Conservation (phyloP, 2,329 filamentous ascomycete genomes). For the Leptographium flavum region DNA sequence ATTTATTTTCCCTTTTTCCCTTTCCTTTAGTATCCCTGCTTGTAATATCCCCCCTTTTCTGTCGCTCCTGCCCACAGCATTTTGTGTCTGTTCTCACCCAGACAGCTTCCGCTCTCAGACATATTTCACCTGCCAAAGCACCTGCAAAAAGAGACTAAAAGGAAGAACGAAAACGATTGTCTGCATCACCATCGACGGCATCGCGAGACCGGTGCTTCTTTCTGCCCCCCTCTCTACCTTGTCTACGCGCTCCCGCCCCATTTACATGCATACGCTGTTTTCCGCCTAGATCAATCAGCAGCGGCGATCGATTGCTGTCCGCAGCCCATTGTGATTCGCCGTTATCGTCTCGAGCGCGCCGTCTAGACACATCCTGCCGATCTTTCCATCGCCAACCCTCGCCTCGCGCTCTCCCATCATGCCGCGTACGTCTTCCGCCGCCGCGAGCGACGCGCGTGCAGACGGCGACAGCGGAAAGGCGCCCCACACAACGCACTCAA, state of each 20-base stretch:
- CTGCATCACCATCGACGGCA: no score
- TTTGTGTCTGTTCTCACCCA: no score
- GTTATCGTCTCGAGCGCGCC: no score
- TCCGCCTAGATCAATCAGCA: background rate
- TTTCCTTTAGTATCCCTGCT: background rate
- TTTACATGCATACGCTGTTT: background rate
- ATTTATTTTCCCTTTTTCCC: background rate
- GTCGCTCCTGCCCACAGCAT: background rate
- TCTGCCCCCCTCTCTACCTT: no score
- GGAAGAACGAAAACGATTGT: no score
- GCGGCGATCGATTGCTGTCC: background rate
- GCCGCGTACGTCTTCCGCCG: conserved; percentile 6
- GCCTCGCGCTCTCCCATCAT: conserved; percentile 4
- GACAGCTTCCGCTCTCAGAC: no score
- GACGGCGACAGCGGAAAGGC: background rate
- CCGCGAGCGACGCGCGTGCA: background rate
- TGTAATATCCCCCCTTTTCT: conserved; percentile 16
- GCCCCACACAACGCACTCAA: conserved; percentile 1
- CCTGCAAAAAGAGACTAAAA: no score
- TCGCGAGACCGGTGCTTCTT: background rate
- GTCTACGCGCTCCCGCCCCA: background rate
- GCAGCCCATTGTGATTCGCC: no score
- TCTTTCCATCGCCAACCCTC: background rate
- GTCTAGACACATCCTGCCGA: background rate
- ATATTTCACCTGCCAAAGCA: background rate